Percentiles rank a stretch among this genome's conserved stretches.
These are phyloP conservation scores for Rhizomucor pusillus DNA, from an alignment of 371 early-diverging fungal genomes.

Conservation along the genomic window DNA sequence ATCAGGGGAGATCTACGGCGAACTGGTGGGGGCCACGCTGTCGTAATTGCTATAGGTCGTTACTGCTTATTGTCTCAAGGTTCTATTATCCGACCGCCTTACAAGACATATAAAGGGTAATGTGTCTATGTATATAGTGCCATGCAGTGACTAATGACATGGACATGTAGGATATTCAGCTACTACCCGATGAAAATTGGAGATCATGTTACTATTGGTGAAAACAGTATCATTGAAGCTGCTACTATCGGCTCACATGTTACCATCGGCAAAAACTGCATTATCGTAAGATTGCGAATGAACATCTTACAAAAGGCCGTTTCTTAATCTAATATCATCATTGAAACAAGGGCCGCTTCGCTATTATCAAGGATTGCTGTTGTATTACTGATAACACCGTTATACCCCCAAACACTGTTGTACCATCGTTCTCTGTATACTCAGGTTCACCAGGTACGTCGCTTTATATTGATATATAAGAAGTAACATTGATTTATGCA, in stretches of 20 bases:
- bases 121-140: no score
- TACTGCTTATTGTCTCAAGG: conserved; percentile 80
- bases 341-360: conserved; percentile 79
- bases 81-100: conserved; percentile 90
- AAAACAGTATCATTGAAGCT: conserved; percentile 88
- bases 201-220: conserved; percentile 89
- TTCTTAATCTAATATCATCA: no score
- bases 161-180: conserved; percentile 62
- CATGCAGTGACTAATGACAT: no score
- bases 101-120: conserved; percentile 93
- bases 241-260: conserved; percentile 91
- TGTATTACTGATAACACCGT: conserved; percentile 89
- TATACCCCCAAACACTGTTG: conserved; percentile 88
- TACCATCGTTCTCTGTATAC: conserved; percentile 88
- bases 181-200: conserved; percentile 97
- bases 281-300: conserved; percentile 71
- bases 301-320: not conserved
- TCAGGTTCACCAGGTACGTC: conserved; percentile 74
- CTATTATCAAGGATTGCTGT: conserved; percentile 92
- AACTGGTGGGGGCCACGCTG: conserved; percentile 82
- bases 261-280: conserved; percentile 88
- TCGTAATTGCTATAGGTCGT: conserved; percentile 87
- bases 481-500: not conserved
- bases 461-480: not conserved
- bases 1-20: conserved; percentile 92